Evolutionary conservation across 352 stramenopile species (phyloP), one percentile per base, ranked within the genome.

Genomic region (Pythium monospermum): DNA sequence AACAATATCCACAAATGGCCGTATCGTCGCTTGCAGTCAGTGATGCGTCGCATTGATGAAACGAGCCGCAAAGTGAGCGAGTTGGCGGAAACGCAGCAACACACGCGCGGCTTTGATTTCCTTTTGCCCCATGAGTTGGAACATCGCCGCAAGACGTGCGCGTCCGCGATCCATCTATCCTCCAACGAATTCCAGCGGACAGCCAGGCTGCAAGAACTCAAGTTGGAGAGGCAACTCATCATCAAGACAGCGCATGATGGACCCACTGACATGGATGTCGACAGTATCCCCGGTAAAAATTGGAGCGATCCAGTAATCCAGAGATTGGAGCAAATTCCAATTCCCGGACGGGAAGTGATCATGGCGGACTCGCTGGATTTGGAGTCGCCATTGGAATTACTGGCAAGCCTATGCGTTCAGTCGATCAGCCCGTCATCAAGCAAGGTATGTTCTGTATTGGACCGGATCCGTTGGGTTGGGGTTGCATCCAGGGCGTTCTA

Each of bases 1-100:
- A 85, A 88, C 49, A 53, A 57, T 36, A 84, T 92, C 49, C 63
- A 54, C 21, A 85, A 84, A 42, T 92, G 81, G 81, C 81, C 81
- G 15, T 92, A 82, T 42, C 68, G 81, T 40, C 70, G 87, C 39
- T 41, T 88, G 6, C 66, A 76, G n/a, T 88, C 76, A 8, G 66
- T 88, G 16, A 56, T 59, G 33, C 67, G 70, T 22, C 73, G 73
- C 22, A 84, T 87, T 22, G 50, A 60, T 13, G 57, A 49, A 43
- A 26, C 27, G 32, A 26, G 32, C 23, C 0, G 12, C 31, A 18
- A 33, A n/a, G 3, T 23, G 25, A 3, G 18, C 37, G 30, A 27
- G 40, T 6, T 21, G 40, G 19, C 39, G 38, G 22, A 39, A 53
- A 8, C 25, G 6, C 32, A 56, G 18, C 19, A 18, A 3, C 12